Evolutionary conservation across 163 green algal genomes (phyloP), one percentile per base, ranked within the genome.

Genomic region (Scenedesmus sp.): DNA sequence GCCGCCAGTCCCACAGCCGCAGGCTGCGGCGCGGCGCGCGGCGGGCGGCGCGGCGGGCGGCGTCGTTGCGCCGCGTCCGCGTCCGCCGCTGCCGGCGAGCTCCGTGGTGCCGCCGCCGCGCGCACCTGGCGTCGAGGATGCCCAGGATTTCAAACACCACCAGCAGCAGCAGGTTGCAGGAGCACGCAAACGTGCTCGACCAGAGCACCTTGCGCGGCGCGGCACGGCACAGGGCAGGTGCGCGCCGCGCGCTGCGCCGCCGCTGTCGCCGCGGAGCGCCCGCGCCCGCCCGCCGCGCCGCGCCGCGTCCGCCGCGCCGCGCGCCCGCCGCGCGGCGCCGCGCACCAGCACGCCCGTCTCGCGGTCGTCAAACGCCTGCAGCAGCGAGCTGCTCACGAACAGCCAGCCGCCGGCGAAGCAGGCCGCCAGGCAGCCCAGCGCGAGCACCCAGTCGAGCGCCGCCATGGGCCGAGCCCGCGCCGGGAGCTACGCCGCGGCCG

Each of bases 111-210:
- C 5, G 53, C 6, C 39, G 10, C 53, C 13, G 11, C 24, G 22
- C 88, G 22, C 44, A 96, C 91, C 89, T 85, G 20, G 81, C 62
- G 29, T 87, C 78, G 63, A 96, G 85, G 6, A 94, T 56, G 60
- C 82, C 84, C 26, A 94, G 79, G 2, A 97, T 92, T 62, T 98
- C 91, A 78, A 91, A 95, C 1, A 97, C 72, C 0, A 98, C 84
- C 34, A 98, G 83, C 62, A 93, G 75, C 64, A 97, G 77, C 53
- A 97, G 84, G 73, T 96, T 93, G 64, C 86, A 90, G 34, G 89
- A 97, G 1, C 96, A 77, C 1, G 91, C 89, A 80, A 98, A 97
- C 3, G 95, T 91, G 2, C 84, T 50, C 5, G 92, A 91, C 78
- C 95, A 98, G 0, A 97, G 74, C 11, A 82, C 57, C 86, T 95